phyloP scores from a whole-genome alignment of 495 filamentous ascomycete genomes.

The Gamarada debralockiae region DNA sequence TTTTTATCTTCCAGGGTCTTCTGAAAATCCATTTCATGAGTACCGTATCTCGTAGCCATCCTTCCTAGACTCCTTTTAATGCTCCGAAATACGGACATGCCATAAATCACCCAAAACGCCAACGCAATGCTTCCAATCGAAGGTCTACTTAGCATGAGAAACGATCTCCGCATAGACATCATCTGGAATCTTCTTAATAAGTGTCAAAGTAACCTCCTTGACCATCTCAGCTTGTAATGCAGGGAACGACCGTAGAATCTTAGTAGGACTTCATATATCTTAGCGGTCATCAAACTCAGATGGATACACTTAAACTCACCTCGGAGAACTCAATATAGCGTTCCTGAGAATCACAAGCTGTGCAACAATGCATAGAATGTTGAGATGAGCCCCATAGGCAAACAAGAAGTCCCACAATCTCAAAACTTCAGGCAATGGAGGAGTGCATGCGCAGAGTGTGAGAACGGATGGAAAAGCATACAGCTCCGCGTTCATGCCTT shows the following conservation, averaged over 20 bases:
- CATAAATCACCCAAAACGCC: no score
- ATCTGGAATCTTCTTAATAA: conserved; percentile 82
- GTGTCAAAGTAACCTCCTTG: conserved; percentile 70
- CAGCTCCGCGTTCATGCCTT: conserved; percentile 85
- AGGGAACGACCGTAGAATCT: conserved; percentile 85
- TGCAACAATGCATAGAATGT: conserved; percentile 96
- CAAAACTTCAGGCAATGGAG: conserved; percentile 92
- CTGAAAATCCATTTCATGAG: no score
- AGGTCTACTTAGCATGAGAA: conserved; percentile 78
- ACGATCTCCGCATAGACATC: conserved; percentile 88
- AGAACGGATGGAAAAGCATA: conserved; percentile 98
- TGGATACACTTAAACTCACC: conserved; percentile 53
- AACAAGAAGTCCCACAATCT: conserved; percentile 98
- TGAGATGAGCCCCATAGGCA: conserved; percentile 90
- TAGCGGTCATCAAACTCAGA: conserved; percentile 2
- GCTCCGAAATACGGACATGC: no score
- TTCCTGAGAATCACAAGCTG: conserved; percentile 88
- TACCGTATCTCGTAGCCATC: no score
- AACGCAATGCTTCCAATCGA: no score
- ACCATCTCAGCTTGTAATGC: conserved; percentile 76
- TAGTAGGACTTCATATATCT: conserved; percentile 66
- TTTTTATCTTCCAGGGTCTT: no score
- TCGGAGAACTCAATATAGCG: conserved; percentile 72
- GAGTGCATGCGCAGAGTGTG: conserved; percentile 92
- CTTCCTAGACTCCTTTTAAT: no score